Evolutionary conservation across 495 filamentous ascomycete species (phyloP), one percentile per base, ranked within the genome.

Genomic region (Podospora australis): DNA sequence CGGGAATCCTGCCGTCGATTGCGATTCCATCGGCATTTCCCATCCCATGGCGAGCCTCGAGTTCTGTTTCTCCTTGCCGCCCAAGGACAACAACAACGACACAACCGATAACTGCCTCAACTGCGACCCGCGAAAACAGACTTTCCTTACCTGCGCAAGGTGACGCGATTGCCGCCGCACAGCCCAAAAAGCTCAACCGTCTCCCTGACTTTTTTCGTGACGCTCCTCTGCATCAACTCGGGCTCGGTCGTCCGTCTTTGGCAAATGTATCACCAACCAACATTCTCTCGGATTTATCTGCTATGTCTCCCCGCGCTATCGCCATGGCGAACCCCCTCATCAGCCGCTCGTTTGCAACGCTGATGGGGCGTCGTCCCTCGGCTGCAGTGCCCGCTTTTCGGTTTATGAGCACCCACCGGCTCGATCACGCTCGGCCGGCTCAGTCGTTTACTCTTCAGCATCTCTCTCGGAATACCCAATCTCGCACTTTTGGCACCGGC

Each of bases 1-100:
- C 70, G 40, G 74, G 79, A 34, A 49, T 79, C 50, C 79, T 73
- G 75, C 77, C 79, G 19, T 75, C 76, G 14, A 67, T 81, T 49
- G 66, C 71, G 30, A 71, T 65, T 49, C 63, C 70, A 16, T 56
- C 81, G 40, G 54, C 63, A n/a, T n/a, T n/a, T n/a, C n/a, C n/a
- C 14, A 44, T 68, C 14, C 70, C 78, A 19, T 74, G 68, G 65
- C n/a, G n/a, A n/a, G n/a, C n/a, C n/a, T n/a, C n/a, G n/a, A n/a
- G n/a, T n/a, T n/a, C n/a, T n/a, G n/a, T n/a, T n/a, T n/a, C n/a
- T n/a, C n/a, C n/a, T n/a, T n/a, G n/a, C n/a, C n/a, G n/a, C n/a
- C n/a, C n/a, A n/a, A n/a, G n/a, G n/a, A n/a, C n/a, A n/a, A n/a
- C n/a, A n/a, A n/a, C n/a, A n/a, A n/a, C n/a, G n/a, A n/a, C n/a